Base-by-base conservation (phyloP, 805 yeast species). In the Schwanniomyces pseudopolymorphus region DNA sequence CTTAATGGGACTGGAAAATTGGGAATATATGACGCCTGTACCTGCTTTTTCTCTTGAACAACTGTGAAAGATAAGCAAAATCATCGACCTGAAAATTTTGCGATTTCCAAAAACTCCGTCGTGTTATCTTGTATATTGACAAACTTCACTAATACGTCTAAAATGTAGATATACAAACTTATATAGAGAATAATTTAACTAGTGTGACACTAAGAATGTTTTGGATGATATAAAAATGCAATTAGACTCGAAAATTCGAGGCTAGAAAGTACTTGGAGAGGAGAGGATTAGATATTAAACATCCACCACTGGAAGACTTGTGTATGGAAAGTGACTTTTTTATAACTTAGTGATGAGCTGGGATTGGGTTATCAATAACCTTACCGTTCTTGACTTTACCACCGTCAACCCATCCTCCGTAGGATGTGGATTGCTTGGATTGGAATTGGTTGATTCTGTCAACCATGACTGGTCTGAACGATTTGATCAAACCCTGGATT, bases 401-500 rank as follows among this genome's bases (percentile, higher is more conserved):
- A 25, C 67, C 74, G 33, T 77, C 75, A 50, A 80, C 75, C 96
- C 96, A 88, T 36, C 96, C 96, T 61, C 96, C 96, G 50, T 77
- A 75, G 21, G 74, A 59, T 40, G 85, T 79, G 19, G 69, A 53
- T 42, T 74, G 67, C 50, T 72, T 63, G 20, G 64, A 65, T 53
- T 80, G 74, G 74, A 75, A 89, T 59, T 85, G 69, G 52, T 79
- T 74, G 61, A 89, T 84, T 71, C 91, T 81, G 51, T 84, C 88
- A 58, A 83, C 83, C 79, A 88, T 82, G 54, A 82, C 81, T 13
- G 96, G 96, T 66, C 89, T 80, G 79, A 89, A 88, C 54, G 87
- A 84, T 67, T 85, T 84, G 58, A 89, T 86, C 55, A 88, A 79
- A 48, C 96, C 96, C 72, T 89, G 96, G 52, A 89, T 79, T 39